Percentiles rank a stretch among this genome's conserved stretches.
These are phyloP conservation scores for Cadophora malorum DNA, from an alignment of 2,329 filamentous ascomycete genomes.

Conservation along the genomic window DNA sequence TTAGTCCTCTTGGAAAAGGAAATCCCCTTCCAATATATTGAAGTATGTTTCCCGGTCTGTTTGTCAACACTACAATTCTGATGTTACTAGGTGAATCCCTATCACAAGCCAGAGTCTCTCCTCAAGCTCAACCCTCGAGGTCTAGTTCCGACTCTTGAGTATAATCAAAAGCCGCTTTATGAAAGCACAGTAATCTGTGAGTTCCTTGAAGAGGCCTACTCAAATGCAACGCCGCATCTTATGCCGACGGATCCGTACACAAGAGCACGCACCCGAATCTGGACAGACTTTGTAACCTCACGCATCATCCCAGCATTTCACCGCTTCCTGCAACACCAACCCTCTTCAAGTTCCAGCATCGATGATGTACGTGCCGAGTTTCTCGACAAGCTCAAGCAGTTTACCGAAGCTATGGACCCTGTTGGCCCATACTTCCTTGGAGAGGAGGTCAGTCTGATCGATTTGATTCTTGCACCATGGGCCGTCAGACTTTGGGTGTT, in stretches of 20 bases:
- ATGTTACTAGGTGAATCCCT: constrained; percentile 61
- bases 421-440: constrained; percentile 73
- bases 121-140: constrained; percentile 77
- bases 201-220: constrained; percentile 76
- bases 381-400: constrained; percentile 61
- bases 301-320: constrained; percentile 75
- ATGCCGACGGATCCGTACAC: constrained; percentile 68
- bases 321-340: constrained; percentile 62
- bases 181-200: constrained; percentile 77
- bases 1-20: constrained; percentile 75
- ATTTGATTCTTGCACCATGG: constrained; percentile 77
- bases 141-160: constrained; percentile 72
- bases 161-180: constrained; percentile 66
- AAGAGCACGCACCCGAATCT: constrained; percentile 69
- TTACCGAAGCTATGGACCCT: constrained; percentile 66
- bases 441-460: constrained; percentile 66
- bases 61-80: not conserved
- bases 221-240: constrained; percentile 53
- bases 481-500: constrained; percentile 74
- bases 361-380: constrained; percentile 64
- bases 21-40: constrained; percentile 76
- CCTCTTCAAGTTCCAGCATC: constrained; percentile 55
- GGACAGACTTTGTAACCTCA: constrained; percentile 74
- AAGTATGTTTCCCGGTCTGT: constrained; percentile 55
- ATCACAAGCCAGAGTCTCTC: constrained; percentile 72